A percentile compares a stretch with the other conserved stretches of the same genome.
These are phyloP conservation scores for Leishmania mexicana DNA, from an alignment of 208 protist genomes.

Conservation along the genomic window DNA sequence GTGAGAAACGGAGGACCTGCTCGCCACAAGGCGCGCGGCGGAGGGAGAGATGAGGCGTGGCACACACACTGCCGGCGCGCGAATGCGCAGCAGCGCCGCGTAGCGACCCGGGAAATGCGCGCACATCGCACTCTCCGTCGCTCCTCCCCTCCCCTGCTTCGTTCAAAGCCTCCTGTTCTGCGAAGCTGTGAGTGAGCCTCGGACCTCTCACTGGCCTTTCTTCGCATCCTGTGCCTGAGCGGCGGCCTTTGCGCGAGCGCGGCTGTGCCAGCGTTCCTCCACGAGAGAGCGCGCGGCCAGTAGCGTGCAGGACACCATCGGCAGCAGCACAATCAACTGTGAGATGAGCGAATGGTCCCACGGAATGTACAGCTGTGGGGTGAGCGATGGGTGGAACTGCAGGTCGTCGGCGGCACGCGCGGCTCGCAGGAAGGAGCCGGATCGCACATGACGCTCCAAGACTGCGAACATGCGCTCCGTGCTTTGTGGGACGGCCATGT, in stretches of 20 bases:
- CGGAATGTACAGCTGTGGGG: constrained; percentile 82
- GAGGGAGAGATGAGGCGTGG: background rate
- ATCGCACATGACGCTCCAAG: constrained; percentile 36
- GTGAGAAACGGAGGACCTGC: background rate
- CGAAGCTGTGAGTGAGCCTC: background rate
- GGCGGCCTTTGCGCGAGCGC: background rate
- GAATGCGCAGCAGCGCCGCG: background rate
- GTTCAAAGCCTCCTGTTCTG: background rate
- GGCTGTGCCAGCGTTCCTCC: constrained; percentile 8
- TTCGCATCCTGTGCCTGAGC: constrained; percentile 4
- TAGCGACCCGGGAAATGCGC: background rate
- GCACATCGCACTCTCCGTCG: background rate
- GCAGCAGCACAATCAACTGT: constrained; percentile 68
- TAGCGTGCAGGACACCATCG: constrained; percentile 39
- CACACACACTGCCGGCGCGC: background rate
- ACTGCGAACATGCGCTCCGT: constrained; percentile 31
- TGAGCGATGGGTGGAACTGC: constrained; percentile 73
- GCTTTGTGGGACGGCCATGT: constrained; percentile 51
- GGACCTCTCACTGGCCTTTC: background rate
- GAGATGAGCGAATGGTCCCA: constrained; percentile 67
- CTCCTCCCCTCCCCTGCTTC: background rate
- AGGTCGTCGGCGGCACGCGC: constrained; percentile 71
- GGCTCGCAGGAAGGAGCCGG: constrained; percentile 37
- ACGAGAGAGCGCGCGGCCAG: constrained; percentile 43
- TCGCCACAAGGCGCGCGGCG: background rate